Base-by-base conservation (phyloP, 768 basidiomycete genomes). In the Pleurotus salmoneostramineus region DNA sequence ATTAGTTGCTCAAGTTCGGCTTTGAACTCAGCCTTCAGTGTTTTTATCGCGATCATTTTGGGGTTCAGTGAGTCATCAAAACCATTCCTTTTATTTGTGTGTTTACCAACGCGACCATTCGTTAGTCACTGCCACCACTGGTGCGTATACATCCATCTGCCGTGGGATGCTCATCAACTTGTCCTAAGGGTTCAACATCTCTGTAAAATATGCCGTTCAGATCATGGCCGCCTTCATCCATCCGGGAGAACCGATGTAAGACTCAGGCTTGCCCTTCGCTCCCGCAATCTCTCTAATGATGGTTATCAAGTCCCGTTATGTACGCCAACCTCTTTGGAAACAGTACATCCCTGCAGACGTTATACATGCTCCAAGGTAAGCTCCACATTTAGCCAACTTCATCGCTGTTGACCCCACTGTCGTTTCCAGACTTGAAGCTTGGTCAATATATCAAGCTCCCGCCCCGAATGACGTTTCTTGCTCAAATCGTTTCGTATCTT, bases 361-460 rank as follows among this genome's bases (percentile, higher is more conserved):
- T 85, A 3, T 74, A 74, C 57, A 70, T 83, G 70, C 68, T 83
- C 15, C 79, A 81, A 73, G 79, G 78, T 72, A 56, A 34, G 59
- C 50, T 46, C 10, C n/a, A 37, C 34, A 35, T 52, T 5, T 11
- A 6, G 11, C 37, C 37, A 8, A 40, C 37, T 40, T 40, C 37
- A 27, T 40, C n/a, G n/a, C 37, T 40, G 37, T n/a, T 8, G 37
- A 40, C 1, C n/a, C 21, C 21, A n/a, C 10, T 3, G 37, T 8
- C 37, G n/a, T 59, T 14, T 35, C 2, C 48, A 72, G 80, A 80
- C 65, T 65, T 81, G 33, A 82, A 83, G 63, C 69, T 82, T 14
- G 83, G 80, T 10, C 81, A 82, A 61, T 83, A 83, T 64, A 77
- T 72, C 27, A 83, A 84, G 64, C 69, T 83, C 49, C 77, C 80